Percentiles rank a stretch among this genome's conserved stretches.
These are phyloP conservation scores for Caryocar brasiliense DNA, from an alignment of 441 rosid genomes.

Conservation along the genomic window DNA sequence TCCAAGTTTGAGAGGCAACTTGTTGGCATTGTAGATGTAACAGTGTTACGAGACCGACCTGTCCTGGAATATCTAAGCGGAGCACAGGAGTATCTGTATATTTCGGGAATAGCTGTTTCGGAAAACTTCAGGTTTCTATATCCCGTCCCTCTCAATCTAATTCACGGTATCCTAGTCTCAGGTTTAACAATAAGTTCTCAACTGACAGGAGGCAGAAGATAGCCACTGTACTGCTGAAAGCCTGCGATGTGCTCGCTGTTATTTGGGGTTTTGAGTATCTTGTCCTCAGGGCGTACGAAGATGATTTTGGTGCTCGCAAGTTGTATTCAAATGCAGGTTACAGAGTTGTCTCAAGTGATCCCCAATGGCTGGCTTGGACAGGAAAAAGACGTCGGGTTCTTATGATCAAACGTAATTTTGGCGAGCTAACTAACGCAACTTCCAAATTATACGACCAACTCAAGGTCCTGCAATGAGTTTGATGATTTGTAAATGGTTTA, in stretches of 20 bases:
- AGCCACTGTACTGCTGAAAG: constrained; percentile 56
- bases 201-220: constrained; percentile 56
- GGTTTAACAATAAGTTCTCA: background rate
- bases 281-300: constrained; percentile 67
- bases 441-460: no score
- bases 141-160: no score
- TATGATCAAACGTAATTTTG: constrained; percentile 66
- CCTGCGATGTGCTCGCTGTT: constrained; percentile 47
- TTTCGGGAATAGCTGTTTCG: constrained; percentile 76
- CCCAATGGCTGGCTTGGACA: constrained; percentile 60
- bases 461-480: no score
- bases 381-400: constrained; percentile 68
- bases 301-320: constrained; percentile 55
- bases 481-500: no score
- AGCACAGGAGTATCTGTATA: constrained; percentile 61
- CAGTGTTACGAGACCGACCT: constrained; percentile 40
- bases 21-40: constrained; percentile 70
- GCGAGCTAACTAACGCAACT: no score
- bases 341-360: constrained; percentile 42
- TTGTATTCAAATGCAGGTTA: constrained; percentile 67
- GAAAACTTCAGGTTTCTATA: constrained; percentile 35
- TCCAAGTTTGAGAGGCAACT: constrained; percentile 14
- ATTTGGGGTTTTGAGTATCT: constrained; percentile 54
- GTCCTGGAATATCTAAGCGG: constrained; percentile 45
- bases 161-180: no score